Evolutionary conservation across 495 filamentous ascomycete species (phyloP), one percentile per base, ranked within the genome.

Genomic region (Neurospora terricola): DNA sequence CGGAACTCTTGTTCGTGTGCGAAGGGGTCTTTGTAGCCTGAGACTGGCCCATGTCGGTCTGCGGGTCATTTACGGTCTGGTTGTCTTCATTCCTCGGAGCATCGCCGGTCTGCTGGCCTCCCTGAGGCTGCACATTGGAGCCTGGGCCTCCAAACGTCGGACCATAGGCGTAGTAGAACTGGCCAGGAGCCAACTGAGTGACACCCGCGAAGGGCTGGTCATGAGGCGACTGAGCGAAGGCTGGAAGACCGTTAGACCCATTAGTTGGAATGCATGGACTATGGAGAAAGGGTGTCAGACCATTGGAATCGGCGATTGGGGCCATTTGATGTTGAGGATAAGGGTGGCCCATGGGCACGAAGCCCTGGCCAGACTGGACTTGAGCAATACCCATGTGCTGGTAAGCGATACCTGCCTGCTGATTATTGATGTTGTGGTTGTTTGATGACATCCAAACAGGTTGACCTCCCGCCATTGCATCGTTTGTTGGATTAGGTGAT

Each of bases 1-100:
- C 45, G 21, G 70, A 36, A 54, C 43, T 68, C 59, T 76, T 75
- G 23, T 72, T 72, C 72, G 71, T 71, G 70, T 77, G 66, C 66
- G 70, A 62, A 70, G 73, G 73, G 10, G 70, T 76, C 62, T 43
- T 69, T 18, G 54, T 66, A 34, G 54, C 54, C 27, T 66, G 54
- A 18, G 12, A 4, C 27, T 36, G 54, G 54, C 23, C 6, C 5
- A 66, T 12, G 5, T 36, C 54, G 27, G 54, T 66, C 27, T 36
- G 54, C 23, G 27, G 7, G 54, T 18, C 27, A 66, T 66, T 36
- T 9, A 9, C 14, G 14, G 54, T 34, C 27, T 66, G 27, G 30
- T 16, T 66, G 7, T 66, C 4, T 36, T 36, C 54, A 18, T 16
- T 34, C 27, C 11, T 66, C 14, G 27, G 14, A 36, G 27, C 7